These are phyloP conservation scores for Sugiyamaella xylanicola DNA, from an alignment of 1,139 yeast genomes.

Conservation along the genomic window DNA sequence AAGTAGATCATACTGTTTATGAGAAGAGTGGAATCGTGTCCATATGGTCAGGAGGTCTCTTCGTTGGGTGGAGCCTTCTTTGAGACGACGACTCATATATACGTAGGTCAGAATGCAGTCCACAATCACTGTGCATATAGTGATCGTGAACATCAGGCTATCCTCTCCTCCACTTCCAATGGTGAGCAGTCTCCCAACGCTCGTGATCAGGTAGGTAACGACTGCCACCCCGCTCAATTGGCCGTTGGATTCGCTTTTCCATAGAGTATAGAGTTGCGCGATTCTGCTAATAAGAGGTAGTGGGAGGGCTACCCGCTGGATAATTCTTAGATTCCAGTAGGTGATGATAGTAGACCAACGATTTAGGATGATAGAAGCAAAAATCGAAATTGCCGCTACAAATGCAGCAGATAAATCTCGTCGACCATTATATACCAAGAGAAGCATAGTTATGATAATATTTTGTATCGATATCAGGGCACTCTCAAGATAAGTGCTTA, in stretches of 20 bases:
- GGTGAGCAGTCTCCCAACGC: slow-evolving; percentile 60
- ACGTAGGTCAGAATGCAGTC: background rate
- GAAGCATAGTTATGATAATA: slow-evolving; percentile 41
- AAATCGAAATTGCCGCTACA: slow-evolving; percentile 34
- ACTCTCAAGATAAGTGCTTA: slow-evolving; percentile 50
- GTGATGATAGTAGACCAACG: slow-evolving; percentile 31
- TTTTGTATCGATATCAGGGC: slow-evolving; percentile 48
- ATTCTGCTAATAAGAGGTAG: slow-evolving; percentile 54
- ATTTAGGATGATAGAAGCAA: slow-evolving; percentile 28
- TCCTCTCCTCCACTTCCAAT: slow-evolving; percentile 48
- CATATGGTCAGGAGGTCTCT: background rate
- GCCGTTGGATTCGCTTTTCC: slow-evolving; percentile 53
- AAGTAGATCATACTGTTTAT: background rate
- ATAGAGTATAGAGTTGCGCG: slow-evolving; percentile 58
- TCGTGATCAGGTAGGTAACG: slow-evolving; percentile 57
- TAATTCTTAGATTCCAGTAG: slow-evolving; percentile 36
- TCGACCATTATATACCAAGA: slow-evolving; percentile 37
- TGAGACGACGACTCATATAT: background rate
- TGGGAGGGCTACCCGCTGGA: slow-evolving; percentile 59
- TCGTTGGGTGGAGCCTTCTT: background rate
- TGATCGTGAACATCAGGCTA: slow-evolving; percentile 35
- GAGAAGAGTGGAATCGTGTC: background rate
- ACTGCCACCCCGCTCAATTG: slow-evolving; percentile 59
- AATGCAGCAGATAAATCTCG: slow-evolving; percentile 31
- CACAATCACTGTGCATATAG: background rate